phyloP scores from a whole-genome alignment of 1,284 basidiomycete species.

The Apiotrichum siamense region DNA sequence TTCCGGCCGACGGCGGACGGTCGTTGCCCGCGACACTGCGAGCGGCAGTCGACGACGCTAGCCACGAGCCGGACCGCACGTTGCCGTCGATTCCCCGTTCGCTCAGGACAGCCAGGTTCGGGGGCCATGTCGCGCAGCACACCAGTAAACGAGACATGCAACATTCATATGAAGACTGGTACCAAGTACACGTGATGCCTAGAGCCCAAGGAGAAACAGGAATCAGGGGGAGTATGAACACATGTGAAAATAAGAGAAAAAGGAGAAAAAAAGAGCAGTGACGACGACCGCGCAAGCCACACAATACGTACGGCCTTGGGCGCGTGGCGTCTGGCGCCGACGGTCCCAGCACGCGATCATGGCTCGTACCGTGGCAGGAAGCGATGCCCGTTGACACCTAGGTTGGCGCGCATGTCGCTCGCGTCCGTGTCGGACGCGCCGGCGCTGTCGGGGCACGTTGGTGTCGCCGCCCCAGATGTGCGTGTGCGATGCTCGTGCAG shows the following conservation, averaged over 20 bases:
- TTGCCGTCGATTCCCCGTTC: too few species aligned
- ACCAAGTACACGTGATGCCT: constrained; percentile 1
- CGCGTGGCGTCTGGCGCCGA: too few species aligned
- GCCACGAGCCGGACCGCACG: too few species aligned
- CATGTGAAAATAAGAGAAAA: not conserved
- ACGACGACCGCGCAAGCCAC: too few species aligned
- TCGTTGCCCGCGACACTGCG: too few species aligned
- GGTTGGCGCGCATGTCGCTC: constrained; percentile 5
- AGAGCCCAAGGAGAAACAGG: not conserved
- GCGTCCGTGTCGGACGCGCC: not conserved
- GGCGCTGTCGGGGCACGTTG: not conserved
- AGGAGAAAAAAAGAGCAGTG: not conserved
- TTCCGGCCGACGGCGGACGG: too few species aligned
- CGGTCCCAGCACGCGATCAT: not conserved
- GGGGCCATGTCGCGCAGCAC: too few species aligned
- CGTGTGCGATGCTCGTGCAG: too few species aligned
- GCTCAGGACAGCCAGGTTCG: too few species aligned
- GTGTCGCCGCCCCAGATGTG: not conserved
- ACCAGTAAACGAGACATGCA: constrained; percentile 1
- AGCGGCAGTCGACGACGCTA: too few species aligned
- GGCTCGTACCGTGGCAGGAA: constrained; percentile 16
- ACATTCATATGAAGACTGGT: not conserved
- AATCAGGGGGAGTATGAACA: not conserved
- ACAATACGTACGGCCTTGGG: too few species aligned
- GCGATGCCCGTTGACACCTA: constrained; percentile 9